A percentile compares a stretch with the other conserved stretches of the same genome.
Evolutionary conservation across 2,329 filamentous ascomycete genomes (phyloP).

Genomic region (Tolypocladium nubicola): DNA sequence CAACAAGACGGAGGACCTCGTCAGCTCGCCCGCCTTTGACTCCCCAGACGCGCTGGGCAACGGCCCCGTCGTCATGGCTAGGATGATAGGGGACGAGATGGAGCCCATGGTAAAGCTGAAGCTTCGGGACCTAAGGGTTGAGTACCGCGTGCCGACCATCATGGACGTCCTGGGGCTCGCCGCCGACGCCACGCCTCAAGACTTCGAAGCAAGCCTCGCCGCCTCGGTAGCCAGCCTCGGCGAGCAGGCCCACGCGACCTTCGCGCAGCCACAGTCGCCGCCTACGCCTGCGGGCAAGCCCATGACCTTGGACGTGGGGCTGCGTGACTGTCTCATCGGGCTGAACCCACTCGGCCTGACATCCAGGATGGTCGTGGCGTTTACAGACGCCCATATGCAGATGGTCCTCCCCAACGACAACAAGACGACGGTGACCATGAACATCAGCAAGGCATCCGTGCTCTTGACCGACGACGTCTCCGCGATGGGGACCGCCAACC

Average conservation of each 20-base stretch:
- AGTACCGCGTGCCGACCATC: slow-evolving; percentile 78
- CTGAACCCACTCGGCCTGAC: slow-evolving; percentile 67
- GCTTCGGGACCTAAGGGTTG: slow-evolving; percentile 71
- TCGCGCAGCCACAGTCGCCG: slow-evolving; percentile 13
- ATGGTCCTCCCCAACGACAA: slow-evolving; percentile 55
- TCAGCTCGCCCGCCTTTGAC: slow-evolving; percentile 40
- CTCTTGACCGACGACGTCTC: slow-evolving; percentile 70
- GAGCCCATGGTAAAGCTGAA: slow-evolving; percentile 86
- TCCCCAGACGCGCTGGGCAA: slow-evolving; percentile 13
- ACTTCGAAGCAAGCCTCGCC: slow-evolving; percentile 65
- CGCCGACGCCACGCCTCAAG: slow-evolving; percentile 57
- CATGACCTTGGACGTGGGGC: slow-evolving; percentile 59
- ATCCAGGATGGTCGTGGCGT: slow-evolving; percentile 68
- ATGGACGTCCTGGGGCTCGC: slow-evolving; percentile 67
- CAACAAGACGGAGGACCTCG: slow-evolving; percentile 59
- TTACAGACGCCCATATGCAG: slow-evolving; percentile 68
- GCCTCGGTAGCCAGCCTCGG: slow-evolving; percentile 71
- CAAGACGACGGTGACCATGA: slow-evolving; percentile 51
- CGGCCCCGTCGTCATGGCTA: slow-evolving; percentile 62
- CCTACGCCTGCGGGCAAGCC: slow-evolving; percentile 33
- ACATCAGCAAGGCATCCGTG: slow-evolving; percentile 71
- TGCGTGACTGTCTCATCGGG: slow-evolving; percentile 74
- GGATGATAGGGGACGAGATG: slow-evolving; percentile 88
- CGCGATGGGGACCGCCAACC: slow-evolving; percentile 7
- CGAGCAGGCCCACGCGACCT: slow-evolving; percentile 45